Conservation (phyloP, 2,329 filamentous ascomycete genomes). For the Calonectria henricotiae region DNA sequence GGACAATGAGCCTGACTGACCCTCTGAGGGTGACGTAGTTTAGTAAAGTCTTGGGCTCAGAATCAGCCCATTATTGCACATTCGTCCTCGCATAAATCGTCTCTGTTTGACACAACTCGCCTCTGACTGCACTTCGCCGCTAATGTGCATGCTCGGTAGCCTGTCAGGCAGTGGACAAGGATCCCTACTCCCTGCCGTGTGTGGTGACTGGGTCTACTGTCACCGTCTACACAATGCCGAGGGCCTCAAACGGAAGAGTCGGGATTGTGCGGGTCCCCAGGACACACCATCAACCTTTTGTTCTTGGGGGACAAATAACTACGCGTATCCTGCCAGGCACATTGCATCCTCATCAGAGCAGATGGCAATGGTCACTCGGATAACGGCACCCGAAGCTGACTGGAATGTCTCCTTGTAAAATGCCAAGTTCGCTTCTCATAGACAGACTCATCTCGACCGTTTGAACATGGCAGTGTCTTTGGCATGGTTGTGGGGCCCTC, state of each 20-base stretch:
- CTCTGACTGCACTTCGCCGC: background rate
- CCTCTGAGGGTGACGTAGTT: too few species aligned
- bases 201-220: background rate
- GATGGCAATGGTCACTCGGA: background rate
- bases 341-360: background rate
- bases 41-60: too few species aligned
- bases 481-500: background rate
- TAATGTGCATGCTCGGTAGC: background rate
- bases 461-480: background rate
- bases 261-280: constrained; percentile 1
- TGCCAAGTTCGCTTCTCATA: too few species aligned
- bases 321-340: background rate
- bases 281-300: constrained; percentile 12
- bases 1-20: too few species aligned
- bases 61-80: too few species aligned
- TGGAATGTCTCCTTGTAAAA: too few species aligned
- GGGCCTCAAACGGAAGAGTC: constrained; percentile 16
- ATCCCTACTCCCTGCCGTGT: background rate
- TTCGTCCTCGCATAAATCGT: background rate
- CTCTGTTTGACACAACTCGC: background rate
- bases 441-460: too few species aligned
- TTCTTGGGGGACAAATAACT: too few species aligned
- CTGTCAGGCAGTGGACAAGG: constrained; percentile 3
- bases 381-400: background rate
- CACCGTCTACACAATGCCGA: background rate